A percentile compares a stretch with the other conserved stretches of the same genome.
These are phyloP conservation scores for Sordariomycetes sp. DNA, from an alignment of 2,329 filamentous ascomycete genomes.

Conservation along the genomic window DNA sequence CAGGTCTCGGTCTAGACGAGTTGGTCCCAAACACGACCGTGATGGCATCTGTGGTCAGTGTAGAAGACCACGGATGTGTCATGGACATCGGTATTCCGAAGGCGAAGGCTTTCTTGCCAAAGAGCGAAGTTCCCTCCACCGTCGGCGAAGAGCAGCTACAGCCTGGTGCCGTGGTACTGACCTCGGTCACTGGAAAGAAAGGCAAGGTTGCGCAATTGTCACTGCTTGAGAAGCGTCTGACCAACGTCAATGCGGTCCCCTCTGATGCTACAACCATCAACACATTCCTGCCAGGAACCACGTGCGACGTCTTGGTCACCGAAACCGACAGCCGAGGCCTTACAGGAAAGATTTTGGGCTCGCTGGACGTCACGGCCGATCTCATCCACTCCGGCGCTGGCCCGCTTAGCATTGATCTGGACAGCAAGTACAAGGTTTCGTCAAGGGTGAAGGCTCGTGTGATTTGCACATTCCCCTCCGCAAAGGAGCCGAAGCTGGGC, in stretches of 20 bases:
- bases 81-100: constrained; percentile 80
- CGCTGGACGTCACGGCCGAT: constrained; percentile 85
- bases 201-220: constrained; percentile 84
- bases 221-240: constrained; percentile 60
- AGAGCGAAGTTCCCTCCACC: constrained; percentile 58
- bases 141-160: constrained; percentile 61
- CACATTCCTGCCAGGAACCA: constrained; percentile 84
- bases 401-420: constrained; percentile 58
- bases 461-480: constrained; percentile 75
- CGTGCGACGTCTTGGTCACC: constrained; percentile 74
- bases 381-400: constrained; percentile 78
- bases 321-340: constrained; percentile 69
- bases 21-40: constrained; percentile 68
- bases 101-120: constrained; percentile 75
- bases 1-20: constrained; percentile 61
- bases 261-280: constrained; percentile 78
- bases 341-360: constrained; percentile 82
- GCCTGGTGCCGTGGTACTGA: constrained; percentile 78
- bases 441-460: constrained; percentile 79
- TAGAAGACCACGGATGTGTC: constrained; percentile 91
- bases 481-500: constrained; percentile 74
- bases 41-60: constrained; percentile 80
- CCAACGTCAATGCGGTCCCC: constrained; percentile 56
- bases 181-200: constrained; percentile 67
- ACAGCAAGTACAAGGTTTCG: constrained; percentile 72